A percentile compares a stretch with the other conserved stretches of the same genome.
phyloP scores from a whole-genome alignment of 2,329 filamentous ascomycete species.

The Pseudocercospora vitis region DNA sequence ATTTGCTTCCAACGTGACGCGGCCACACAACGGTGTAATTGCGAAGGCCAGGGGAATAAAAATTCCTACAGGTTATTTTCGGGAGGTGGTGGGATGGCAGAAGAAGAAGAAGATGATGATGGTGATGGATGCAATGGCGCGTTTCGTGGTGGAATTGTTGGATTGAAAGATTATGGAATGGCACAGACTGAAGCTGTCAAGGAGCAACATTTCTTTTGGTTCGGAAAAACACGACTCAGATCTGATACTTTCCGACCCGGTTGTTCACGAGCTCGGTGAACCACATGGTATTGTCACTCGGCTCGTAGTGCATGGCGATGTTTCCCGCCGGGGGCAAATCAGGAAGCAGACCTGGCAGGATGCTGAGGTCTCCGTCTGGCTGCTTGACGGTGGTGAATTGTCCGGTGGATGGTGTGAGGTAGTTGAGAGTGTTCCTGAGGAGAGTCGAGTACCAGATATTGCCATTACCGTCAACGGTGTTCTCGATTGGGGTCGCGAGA shows the following conservation, averaged over 20 bases:
- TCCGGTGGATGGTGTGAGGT: slow-evolving; percentile 23
- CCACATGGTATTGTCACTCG: slow-evolving; percentile 22
- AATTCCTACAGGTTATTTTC: too few relatives aligned
- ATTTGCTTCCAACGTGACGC: background rate
- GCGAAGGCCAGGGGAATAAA: background rate
- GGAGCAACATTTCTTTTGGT: too few relatives aligned
- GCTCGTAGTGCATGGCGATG: slow-evolving; percentile 26
- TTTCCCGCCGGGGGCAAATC: slow-evolving; percentile 24
- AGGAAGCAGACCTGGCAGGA: slow-evolving; percentile 19
- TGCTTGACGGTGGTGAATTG: slow-evolving; percentile 24
- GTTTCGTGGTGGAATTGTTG: background rate
- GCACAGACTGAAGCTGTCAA: too few relatives aligned
- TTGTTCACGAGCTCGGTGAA: slow-evolving; percentile 26
- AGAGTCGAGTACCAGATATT: slow-evolving; percentile 28
- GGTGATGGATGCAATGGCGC: background rate
- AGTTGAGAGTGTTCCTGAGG: slow-evolving; percentile 25
- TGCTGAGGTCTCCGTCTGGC: slow-evolving; percentile 15
- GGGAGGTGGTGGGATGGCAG: too few relatives aligned
- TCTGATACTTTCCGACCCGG: slow-evolving; percentile 23
- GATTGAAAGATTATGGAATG: too few relatives aligned
- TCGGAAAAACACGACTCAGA: too few relatives aligned
- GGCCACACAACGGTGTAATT: background rate
- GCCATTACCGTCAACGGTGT: slow-evolving; percentile 24
- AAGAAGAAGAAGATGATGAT: too few relatives aligned
- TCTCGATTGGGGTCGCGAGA: slow-evolving; percentile 22